Evolutionary conservation across 176 grass and related monocot genomes (phyloP), one percentile per base, ranked within the genome.

Genomic region (Oropetium thomaeum): DNA sequence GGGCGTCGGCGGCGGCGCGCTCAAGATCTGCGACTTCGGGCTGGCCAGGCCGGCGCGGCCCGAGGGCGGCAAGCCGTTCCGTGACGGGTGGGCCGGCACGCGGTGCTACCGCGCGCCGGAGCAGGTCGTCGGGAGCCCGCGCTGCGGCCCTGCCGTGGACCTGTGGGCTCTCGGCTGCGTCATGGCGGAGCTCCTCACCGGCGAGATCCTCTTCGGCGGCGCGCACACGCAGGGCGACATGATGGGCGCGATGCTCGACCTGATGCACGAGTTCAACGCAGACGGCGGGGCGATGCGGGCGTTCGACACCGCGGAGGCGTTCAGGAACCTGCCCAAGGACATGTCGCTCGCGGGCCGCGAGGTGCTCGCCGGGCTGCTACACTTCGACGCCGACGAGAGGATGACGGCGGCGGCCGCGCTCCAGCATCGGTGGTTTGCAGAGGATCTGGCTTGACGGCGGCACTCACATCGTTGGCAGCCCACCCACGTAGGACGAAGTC

Each of bases 11-110:
- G 58, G 10, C 19, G 58, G 44, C 35, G 26, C 12, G n/a, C 62
- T 86, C 5, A 87, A 82, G 79, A 82, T 87, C 65, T 62, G 78
- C 64, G 85, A 82, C 65, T 64, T 87, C 28, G 85, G 65, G 10
- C 44, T 75, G 73, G 72, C 72, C 10, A 10, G 0, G 44, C 22
- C 22, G 60, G 22, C 4, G 13, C 35, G 8, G 30, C 38, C 72
- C 38, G 8, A n/a, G n/a, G n/a, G 12, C 0, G 44, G 43, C 2
- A 25, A 37, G 23, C n/a, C 2, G 60, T 28, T 52, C 74, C 20
- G 7, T 8, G 19, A 52, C 31, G n/a, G 31, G 32, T 52, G 44
- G 8, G 34, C 31, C 15, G 8, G 7, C 22, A 35, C 60, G 14
- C 7, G 49, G 14, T 25, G 20, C 20, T 77, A 77, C 44, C 31